Base-by-base conservation (phyloP, 1,139 yeast genomes). In the Yamadazyma aaseri region DNA sequence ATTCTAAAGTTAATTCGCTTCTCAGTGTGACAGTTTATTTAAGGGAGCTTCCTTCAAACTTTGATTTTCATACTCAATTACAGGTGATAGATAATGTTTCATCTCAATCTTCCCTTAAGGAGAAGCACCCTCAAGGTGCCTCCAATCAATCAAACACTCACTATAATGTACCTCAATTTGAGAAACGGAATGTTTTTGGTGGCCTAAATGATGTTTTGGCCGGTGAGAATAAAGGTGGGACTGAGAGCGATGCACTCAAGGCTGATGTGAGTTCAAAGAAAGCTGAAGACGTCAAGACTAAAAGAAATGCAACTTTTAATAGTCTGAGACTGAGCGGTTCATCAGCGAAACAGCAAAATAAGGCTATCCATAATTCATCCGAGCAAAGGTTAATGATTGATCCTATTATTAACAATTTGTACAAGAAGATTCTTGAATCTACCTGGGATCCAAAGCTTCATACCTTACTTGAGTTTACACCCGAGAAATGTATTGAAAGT, bases 1-100 rank as follows among this genome's bases (percentile, higher is more conserved):
- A 86, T 23, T 82, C 95, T 8, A 86, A 86, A 47, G 80, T 90
- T 15, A 90, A 92, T 55, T 81, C 95, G 4, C 81, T 89, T 28
- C 59, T 86, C 28, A 79, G 74, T 36, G 39, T 75, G 38, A 61
- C 72, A 1, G 51, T 71, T 6, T 58, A 50, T 10, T 48, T 68
- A 63, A 36, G 60, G 58, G 55, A 67, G 71, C 45, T 73, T 53
- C 53, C 71, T 56, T 55, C 71, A 47, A 46, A 70, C 38, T 53
- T 50, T 27, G 73, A 67, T 29, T 69, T 67, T 53, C 71, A 63
- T 44, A 68, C 74, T 10, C 70, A 59, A 38, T 50, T 67, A 27
- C 65, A 60, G 31, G 56, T 68, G 10, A 53, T 52, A 28, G 73
- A 68, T 38, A 41, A 45, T 32, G 24, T 26, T 11, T 30, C 14